phyloP scores from a whole-genome alignment of 2,329 filamentous ascomycete species.

The Cladosporium halotolerans region DNA sequence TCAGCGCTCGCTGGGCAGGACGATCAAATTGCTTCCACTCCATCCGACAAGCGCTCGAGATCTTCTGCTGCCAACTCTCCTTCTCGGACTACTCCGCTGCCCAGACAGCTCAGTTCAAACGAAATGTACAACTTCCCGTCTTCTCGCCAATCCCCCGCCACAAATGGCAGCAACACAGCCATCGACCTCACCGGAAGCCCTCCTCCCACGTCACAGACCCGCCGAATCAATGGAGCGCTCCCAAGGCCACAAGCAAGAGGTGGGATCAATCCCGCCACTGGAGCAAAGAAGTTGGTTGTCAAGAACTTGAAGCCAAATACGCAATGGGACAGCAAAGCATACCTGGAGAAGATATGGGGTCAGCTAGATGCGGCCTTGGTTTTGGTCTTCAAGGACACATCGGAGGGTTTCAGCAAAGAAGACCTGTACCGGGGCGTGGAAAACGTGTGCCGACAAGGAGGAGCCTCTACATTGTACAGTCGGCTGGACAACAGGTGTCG shows the following conservation, averaged over 20 bases:
- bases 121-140: constrained; percentile 51
- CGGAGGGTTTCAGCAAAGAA: constrained; percentile 64
- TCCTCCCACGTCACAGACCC: constrained; percentile 23
- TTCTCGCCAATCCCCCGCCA: constrained; percentile 24
- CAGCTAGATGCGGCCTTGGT: constrained; percentile 69
- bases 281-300: constrained; percentile 81
- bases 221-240: constrained; percentile 22
- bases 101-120: constrained; percentile 29
- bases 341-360: constrained; percentile 68
- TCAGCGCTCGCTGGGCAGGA: constrained; percentile 34
- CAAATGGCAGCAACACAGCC: constrained; percentile 28
- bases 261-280: constrained; percentile 64
- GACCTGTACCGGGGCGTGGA: constrained; percentile 86
- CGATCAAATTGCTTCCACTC: constrained; percentile 24
- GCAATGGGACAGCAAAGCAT: constrained; percentile 64
- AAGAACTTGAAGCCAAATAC: constrained; percentile 73
- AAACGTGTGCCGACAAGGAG: constrained; percentile 76
- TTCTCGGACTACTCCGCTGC: constrained; percentile 16
- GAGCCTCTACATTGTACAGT: constrained; percentile 61
- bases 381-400: constrained; percentile 62
- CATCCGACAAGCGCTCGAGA: constrained; percentile 38
- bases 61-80: constrained; percentile 23
- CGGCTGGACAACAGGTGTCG: constrained; percentile 62
- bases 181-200: constrained; percentile 41
- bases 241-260: constrained; percentile 3